Evolutionary conservation across 1,284 basidiomycete species (phyloP).

Genomic region (Sphaerobolus stellatus): DNA sequence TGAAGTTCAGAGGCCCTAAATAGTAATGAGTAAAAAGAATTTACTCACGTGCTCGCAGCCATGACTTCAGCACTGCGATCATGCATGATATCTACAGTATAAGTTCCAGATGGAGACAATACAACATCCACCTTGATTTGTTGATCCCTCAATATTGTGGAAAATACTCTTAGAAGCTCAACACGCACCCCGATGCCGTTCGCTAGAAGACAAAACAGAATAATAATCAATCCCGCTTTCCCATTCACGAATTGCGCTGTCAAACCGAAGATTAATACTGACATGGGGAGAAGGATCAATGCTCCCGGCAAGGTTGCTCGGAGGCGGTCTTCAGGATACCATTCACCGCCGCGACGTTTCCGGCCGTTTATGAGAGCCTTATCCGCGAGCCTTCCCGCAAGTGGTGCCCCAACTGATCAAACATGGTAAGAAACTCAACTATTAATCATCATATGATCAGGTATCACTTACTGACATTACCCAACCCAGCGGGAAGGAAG

Average conservation of each 20-base stretch:
- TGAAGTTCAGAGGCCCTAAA: too few species aligned
- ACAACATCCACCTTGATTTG: constrained; percentile 45
- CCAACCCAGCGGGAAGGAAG: constrained; percentile 35
- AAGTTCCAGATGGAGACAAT: constrained; percentile 52
- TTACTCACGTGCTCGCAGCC: constrained; percentile 35
- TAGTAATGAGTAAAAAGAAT: neutral
- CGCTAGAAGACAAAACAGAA: constrained; percentile 43
- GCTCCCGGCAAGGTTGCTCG: constrained; percentile 48
- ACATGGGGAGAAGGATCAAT: constrained; percentile 43
- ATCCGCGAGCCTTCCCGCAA: constrained; percentile 44
- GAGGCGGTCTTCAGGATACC: constrained; percentile 62
- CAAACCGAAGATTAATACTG: constrained; percentile 35
- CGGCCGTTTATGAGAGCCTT: constrained; percentile 40
- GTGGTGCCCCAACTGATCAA: constrained; percentile 33
- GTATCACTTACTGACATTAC: constrained; percentile 31
- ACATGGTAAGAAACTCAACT: neutral
- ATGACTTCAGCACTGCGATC: constrained; percentile 52
- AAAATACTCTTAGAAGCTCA: neutral
- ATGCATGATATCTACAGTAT: constrained; percentile 57
- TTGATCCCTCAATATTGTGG: constrained; percentile 14
- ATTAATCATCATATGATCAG: neutral
- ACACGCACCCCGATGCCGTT: constrained; percentile 50
- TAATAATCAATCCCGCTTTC: constrained; percentile 38
- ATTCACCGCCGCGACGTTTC: constrained; percentile 44
- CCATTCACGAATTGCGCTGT: constrained; percentile 40